These are phyloP conservation scores for Leccinum fallax DNA, from an alignment of 1,284 basidiomycete species.

Conservation along the genomic window DNA sequence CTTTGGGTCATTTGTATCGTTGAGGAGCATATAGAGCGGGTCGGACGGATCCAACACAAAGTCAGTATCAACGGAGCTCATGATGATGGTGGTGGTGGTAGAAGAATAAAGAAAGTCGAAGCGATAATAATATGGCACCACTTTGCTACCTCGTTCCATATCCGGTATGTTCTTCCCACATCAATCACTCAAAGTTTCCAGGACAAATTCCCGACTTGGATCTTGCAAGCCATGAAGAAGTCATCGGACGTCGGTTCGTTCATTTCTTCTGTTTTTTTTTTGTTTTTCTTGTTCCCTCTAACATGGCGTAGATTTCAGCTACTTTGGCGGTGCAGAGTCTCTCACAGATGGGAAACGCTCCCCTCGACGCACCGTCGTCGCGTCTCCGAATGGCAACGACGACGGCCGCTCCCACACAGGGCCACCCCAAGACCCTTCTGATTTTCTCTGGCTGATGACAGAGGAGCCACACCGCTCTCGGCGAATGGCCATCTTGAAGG, in stretches of 20 bases:
- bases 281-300: neutral
- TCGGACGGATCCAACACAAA: slow-evolving; percentile 48
- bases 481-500: slow-evolving; percentile 88
- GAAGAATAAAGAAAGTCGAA: neutral
- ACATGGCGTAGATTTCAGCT: slow-evolving; percentile 60
- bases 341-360: slow-evolving; percentile 56
- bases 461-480: slow-evolving; percentile 95
- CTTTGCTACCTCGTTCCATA: slow-evolving; percentile 26
- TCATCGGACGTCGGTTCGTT: slow-evolving; percentile 20
- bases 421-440: slow-evolving; percentile 69
- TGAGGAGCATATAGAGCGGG: slow-evolving; percentile 55
- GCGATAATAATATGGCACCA: slow-evolving; percentile 25
- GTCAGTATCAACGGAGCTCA: slow-evolving; percentile 23
- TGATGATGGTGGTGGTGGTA: slow-evolving; percentile 7
- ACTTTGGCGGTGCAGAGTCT: slow-evolving; percentile 80
- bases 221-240: slow-evolving; percentile 17
- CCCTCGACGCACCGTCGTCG: slow-evolving; percentile 59
- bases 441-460: slow-evolving; percentile 95
- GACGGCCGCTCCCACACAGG: slow-evolving; percentile 46
- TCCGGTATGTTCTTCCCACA: slow-evolving; percentile 31
- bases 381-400: slow-evolving; percentile 41
- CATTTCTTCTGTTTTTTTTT: too few relatives aligned
- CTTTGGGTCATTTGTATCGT: slow-evolving; percentile 43
- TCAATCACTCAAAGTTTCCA: neutral
- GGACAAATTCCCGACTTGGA: neutral